Evolutionary conservation across 2,329 filamentous ascomycete species (phyloP).

Genomic region (Pestalotiopsis sp.): DNA sequence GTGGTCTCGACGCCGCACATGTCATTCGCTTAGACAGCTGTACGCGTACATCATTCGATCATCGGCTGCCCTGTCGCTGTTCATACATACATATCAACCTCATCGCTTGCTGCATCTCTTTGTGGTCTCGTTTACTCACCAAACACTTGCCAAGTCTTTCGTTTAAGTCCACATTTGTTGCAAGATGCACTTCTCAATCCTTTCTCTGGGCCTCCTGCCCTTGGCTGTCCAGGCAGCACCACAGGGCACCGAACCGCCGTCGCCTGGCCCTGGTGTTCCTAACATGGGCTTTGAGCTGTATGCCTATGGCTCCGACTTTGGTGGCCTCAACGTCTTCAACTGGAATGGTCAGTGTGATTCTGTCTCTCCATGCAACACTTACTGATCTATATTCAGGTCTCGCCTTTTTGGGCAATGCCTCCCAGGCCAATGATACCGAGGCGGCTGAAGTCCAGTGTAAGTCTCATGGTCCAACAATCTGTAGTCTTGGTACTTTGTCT

Average conservation of each 20-base stretch:
- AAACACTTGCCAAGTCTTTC: constrained; percentile 11
- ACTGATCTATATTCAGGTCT: constrained; percentile 10
- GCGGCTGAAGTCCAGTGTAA: constrained; percentile 22
- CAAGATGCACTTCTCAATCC: constrained; percentile 15
- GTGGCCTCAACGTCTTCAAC: constrained; percentile 26
- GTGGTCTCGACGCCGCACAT: constrained; percentile 8
- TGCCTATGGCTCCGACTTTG: constrained; percentile 28
- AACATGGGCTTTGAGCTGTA: constrained; percentile 26
- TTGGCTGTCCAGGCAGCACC: constrained; percentile 13
- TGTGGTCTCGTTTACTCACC: neutral
- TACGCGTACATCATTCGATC: constrained; percentile 7
- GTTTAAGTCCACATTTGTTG: neutral
- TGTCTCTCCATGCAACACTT: neutral
- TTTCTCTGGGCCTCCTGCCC: constrained; percentile 19
- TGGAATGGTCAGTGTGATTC: constrained; percentile 21
- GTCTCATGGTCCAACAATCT: neutral
- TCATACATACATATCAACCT: constrained; percentile 2
- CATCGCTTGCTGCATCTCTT: neutral
- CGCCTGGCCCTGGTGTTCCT: constrained; percentile 15
- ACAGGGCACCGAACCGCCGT: neutral
- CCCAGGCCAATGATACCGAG: constrained; percentile 15
- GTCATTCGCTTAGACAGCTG: neutral
- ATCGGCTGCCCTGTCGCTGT: neutral
- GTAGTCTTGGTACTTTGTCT: neutral
- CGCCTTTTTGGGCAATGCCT: constrained; percentile 15